A percentile compares a stretch with the other conserved stretches of the same genome.
phyloP scores from a whole-genome alignment of 192 early-diverging fungal genomes.

The Lunasporangiospora selenospora region DNA sequence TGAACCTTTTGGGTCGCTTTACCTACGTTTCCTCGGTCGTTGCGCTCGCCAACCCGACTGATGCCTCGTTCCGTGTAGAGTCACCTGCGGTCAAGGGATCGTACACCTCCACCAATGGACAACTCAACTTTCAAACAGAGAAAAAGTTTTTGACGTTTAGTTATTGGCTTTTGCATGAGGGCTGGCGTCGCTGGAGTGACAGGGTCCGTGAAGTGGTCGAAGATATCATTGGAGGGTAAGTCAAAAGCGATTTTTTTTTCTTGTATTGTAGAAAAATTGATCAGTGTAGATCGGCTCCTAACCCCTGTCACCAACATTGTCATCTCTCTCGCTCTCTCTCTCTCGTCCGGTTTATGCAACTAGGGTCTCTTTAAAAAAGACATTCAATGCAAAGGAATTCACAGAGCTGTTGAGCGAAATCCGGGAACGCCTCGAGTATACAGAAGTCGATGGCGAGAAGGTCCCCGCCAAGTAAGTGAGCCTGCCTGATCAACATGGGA shows the following conservation, averaged over 20 bases:
- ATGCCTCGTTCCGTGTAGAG: constrained; percentile 54
- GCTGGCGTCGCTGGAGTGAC: constrained; percentile 79
- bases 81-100: constrained; percentile 27
- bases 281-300: background rate
- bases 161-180: constrained; percentile 92
- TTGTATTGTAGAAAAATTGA: constrained; percentile 2
- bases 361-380: constrained; percentile 70
- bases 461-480: constrained; percentile 40
- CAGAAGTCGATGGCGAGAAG: constrained; percentile 33
- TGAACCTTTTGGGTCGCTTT: constrained; percentile 90
- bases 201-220: constrained; percentile 73
- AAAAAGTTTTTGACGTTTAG: constrained; percentile 87
- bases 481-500: constrained; percentile 10
- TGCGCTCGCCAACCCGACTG: constrained; percentile 56
- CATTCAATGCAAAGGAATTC: constrained; percentile 66
- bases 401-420: constrained; percentile 59
- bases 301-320: background rate
- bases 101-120: constrained; percentile 35
- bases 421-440: constrained; percentile 62
- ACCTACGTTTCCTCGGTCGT: constrained; percentile 84
- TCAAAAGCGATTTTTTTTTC: background rate
- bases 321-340: background rate
- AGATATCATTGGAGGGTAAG: constrained; percentile 64
- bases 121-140: constrained; percentile 65
- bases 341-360: too few species aligned